Conservation (phyloP, 495 filamentous ascomycete genomes). For the Elasticomyces elasticus region DNA sequence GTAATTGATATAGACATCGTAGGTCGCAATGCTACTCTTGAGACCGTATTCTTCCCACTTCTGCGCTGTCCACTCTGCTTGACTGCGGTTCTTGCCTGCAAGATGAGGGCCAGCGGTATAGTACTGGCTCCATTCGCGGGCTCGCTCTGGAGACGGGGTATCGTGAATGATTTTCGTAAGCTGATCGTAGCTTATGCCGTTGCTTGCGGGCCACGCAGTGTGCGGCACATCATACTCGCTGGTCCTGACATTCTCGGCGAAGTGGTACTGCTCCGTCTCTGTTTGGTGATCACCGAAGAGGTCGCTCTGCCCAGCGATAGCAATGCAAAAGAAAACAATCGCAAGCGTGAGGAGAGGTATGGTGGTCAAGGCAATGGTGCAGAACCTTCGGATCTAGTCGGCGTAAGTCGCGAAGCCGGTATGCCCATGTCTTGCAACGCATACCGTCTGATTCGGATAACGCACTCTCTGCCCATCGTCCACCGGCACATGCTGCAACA, state of each 20-base stretch:
- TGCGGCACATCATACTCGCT: constrained; percentile 25
- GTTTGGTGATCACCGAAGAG: constrained; percentile 20
- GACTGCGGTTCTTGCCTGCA: constrained; percentile 75
- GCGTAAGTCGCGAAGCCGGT: background rate
- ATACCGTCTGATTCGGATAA: constrained; percentile 57
- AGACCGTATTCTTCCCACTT: constrained; percentile 80
- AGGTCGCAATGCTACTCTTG: constrained; percentile 59
- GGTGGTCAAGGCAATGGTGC: constrained; percentile 51
- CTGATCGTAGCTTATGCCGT: constrained; percentile 47
- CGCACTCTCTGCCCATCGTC: constrained; percentile 37
- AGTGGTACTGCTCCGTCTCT: constrained; percentile 8
- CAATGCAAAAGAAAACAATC: constrained; percentile 51
- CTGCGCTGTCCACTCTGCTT: constrained; percentile 80
- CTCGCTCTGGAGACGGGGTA: constrained; percentile 59
- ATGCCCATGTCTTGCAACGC: background rate
- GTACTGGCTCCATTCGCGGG: constrained; percentile 76
- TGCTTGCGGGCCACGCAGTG: constrained; percentile 28
- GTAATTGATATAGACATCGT: constrained; percentile 89
- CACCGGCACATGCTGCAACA: constrained; percentile 49
- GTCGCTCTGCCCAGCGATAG: constrained; percentile 19
- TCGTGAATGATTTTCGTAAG: constrained; percentile 60
- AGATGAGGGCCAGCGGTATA: constrained; percentile 85
- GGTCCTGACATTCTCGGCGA: constrained; percentile 25
- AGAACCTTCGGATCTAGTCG: constrained; percentile 51
- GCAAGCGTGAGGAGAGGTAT: constrained; percentile 48